Evolutionary conservation across 257 asterid species (phyloP).

Genomic region (Nicotiana obtusifolia): DNA sequence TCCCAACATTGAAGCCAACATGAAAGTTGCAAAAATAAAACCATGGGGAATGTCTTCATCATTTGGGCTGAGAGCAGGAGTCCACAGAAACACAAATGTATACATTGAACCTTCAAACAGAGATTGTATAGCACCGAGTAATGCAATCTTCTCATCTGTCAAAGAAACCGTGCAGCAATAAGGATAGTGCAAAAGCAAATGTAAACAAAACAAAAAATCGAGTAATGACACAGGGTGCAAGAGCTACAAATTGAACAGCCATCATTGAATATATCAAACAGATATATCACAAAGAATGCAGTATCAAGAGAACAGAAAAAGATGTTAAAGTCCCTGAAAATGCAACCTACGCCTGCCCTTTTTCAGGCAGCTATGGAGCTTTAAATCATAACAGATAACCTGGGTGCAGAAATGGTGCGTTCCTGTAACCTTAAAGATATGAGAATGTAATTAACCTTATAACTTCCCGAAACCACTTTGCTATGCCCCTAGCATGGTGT

Average conservation of each 20-base stretch:
- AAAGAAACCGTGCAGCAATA: slow-evolving; percentile 15
- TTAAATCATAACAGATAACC: neutral
- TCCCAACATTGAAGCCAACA: slow-evolving; percentile 97
- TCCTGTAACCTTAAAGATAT: neutral
- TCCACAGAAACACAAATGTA: slow-evolving; percentile 95
- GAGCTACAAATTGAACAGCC: neutral
- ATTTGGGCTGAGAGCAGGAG: slow-evolving; percentile 96
- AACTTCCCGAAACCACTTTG: neutral
- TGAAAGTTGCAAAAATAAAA: slow-evolving; percentile 86
- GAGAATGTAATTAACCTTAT: neutral
- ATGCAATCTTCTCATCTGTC: slow-evolving; percentile 94
- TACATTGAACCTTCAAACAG: slow-evolving; percentile 98
- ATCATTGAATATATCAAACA: neutral
- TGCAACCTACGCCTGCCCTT: neutral
- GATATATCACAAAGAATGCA: neutral
- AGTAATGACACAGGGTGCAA: neutral
- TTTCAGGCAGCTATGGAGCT: neutral
- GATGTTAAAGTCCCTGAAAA: neutral
- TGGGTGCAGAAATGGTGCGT: neutral
- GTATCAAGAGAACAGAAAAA: neutral
- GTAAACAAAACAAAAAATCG: slow-evolving; percentile 1
- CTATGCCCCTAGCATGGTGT: neutral
- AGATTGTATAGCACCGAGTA: slow-evolving; percentile 96
- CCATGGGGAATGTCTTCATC: slow-evolving; percentile 97
- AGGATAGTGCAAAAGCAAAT: slow-evolving; percentile 15